Conservation (phyloP, 2,329 filamentous ascomycete genomes). For the Metarhizium anisopliae region DNA sequence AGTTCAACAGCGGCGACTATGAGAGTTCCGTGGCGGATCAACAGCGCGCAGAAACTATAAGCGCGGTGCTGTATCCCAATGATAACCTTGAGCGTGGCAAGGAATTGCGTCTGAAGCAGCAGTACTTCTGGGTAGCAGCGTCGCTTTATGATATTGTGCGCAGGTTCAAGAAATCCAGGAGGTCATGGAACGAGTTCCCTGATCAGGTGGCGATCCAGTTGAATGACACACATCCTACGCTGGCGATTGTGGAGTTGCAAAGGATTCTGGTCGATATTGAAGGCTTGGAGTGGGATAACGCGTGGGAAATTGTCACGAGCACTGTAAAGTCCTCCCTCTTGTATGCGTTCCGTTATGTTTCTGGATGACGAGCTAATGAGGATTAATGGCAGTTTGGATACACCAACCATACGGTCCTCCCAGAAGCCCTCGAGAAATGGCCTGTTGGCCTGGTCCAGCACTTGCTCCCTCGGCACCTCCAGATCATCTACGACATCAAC, state of each 20-base stretch:
- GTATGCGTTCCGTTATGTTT: neutral
- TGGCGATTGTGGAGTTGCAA: constrained; percentile 92
- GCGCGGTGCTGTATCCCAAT: constrained; percentile 92
- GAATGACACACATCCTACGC: constrained; percentile 94
- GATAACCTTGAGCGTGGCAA: constrained; percentile 95
- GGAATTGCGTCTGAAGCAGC: constrained; percentile 94
- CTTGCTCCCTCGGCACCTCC: constrained; percentile 83
- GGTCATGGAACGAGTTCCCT: constrained; percentile 83
- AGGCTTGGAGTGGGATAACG: constrained; percentile 85
- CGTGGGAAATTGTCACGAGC: constrained; percentile 71
- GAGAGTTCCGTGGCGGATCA: constrained; percentile 97
- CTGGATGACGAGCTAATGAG: neutral
- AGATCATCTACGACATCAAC: constrained; percentile 99
- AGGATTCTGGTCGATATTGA: constrained; percentile 86
- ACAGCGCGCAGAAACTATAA: constrained; percentile 98
- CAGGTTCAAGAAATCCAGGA: constrained; percentile 94
- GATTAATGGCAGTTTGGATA: constrained; percentile 64
- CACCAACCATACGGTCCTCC: constrained; percentile 96
- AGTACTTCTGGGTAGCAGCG: constrained; percentile 99
- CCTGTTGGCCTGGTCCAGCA: constrained; percentile 88
- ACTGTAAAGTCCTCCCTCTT: constrained; percentile 39
- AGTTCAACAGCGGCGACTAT: constrained; percentile 97
- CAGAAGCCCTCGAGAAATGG: constrained; percentile 97
- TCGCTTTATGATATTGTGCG: constrained; percentile 94
- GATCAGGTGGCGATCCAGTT: constrained; percentile 96